Evolutionary conservation across 129 eudicot genomes (phyloP), one percentile per base, ranked within the genome.

Genomic region (Dittrichia graveolens): DNA sequence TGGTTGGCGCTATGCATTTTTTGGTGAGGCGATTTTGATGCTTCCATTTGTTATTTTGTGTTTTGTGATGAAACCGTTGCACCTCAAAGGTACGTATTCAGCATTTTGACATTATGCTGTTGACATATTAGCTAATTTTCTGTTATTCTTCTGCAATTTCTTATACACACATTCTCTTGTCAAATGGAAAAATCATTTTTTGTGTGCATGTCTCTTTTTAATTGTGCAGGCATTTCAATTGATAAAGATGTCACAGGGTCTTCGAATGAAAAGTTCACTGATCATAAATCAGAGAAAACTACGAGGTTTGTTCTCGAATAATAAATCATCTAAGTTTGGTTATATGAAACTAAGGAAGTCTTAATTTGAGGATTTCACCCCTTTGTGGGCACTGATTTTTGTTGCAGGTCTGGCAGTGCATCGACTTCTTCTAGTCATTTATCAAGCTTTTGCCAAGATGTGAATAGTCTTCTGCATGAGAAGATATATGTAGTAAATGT

Each of bases 41-140:
- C 72, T 81, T 45, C 97, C 97, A 15, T 91, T 88, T 89, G 97
- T 87, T 54, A 52, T 86, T 34, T 76, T 91, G 78, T 91, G 97
- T 69, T 91, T 91, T 77, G 58, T 86, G 14, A 89, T 89, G 96
- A 83, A 81, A 79, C 97, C 96, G 1, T 66, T 89, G 84, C 80
- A 88, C 65, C 78, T 91, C 76, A 91, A 83, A 86, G 97, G 97
- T 91, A 45, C 61, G 12, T 31, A 37, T 70, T 67, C 11, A 24
- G 12, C 24, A 49, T 18, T 8, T 5, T 41, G 55, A 48, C 49
- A 43, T 12, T 56, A 42, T 67, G 35, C 9, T 73, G 9, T 40
- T 15, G 14, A 46, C 31, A 38, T 46, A 12, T 56, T 38, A 61
- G 10, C 65, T 54, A 31, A 31, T 44, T 42, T 47, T 24, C 31